Conservation (phyloP, 805 yeast species). For the Candida awuae region DNA sequence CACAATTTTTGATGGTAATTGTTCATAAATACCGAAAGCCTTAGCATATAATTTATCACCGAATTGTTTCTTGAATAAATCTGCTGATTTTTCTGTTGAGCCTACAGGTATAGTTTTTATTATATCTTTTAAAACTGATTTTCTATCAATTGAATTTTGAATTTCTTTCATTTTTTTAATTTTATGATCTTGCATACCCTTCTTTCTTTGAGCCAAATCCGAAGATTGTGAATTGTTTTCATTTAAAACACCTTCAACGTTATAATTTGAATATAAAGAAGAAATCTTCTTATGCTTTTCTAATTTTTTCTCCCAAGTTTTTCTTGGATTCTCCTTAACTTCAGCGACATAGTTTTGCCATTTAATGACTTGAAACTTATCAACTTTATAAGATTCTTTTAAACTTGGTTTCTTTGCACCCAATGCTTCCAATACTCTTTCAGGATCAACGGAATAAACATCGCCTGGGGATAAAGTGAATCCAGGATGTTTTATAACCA, state of each 20-base stretch:
- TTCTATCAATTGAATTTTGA: slow-evolving; percentile 36
- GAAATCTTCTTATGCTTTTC: slow-evolving; percentile 37
- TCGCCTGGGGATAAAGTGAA: slow-evolving; percentile 79
- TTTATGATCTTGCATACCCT: slow-evolving; percentile 22
- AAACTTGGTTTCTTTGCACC: slow-evolving; percentile 80
- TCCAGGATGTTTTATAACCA: slow-evolving; percentile 67
- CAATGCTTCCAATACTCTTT: slow-evolving; percentile 72
- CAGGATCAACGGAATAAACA: slow-evolving; percentile 77
- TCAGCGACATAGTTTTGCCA: slow-evolving; percentile 69
- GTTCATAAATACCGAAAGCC: slow-evolving; percentile 31
- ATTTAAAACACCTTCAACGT: slow-evolving; percentile 18
- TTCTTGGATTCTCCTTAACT: slow-evolving; percentile 50
- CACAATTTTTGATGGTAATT: slow-evolving; percentile 20
- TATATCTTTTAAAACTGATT: slow-evolving; percentile 38
- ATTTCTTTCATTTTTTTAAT: slow-evolving; percentile 30
- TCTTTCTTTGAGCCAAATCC: slow-evolving; percentile 26
- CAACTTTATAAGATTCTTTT: slow-evolving; percentile 57
- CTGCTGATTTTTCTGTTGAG: slow-evolving; percentile 18
- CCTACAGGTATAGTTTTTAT: slow-evolving; percentile 22
- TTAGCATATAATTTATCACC: slow-evolving; percentile 27
- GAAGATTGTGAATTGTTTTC: slow-evolving; percentile 12
- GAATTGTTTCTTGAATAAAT: slow-evolving; percentile 31
- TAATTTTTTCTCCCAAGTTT: slow-evolving; percentile 44
- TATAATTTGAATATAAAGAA: slow-evolving; percentile 19
- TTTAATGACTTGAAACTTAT: slow-evolving; percentile 58